phyloP scores from a whole-genome alignment of 73 alveolate species.

The Stentor roeselii region DNA sequence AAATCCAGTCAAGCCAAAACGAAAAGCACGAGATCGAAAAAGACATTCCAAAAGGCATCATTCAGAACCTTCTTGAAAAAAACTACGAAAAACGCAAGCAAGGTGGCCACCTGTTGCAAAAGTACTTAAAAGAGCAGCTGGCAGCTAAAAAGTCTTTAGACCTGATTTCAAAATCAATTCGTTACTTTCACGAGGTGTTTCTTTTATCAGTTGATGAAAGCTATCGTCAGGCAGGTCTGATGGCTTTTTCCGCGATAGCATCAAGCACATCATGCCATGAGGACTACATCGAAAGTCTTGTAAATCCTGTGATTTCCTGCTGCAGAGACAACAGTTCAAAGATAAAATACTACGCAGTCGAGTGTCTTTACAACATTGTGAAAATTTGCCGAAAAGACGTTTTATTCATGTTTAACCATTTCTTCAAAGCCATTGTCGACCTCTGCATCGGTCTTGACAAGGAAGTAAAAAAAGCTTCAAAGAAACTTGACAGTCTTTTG shows the following conservation, averaged over 20 bases:
- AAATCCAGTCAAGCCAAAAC: neutral
- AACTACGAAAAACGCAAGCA: constrained; percentile 19
- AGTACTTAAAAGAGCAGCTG: neutral
- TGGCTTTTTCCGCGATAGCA: constrained; percentile 25
- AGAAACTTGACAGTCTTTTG: constrained; percentile 14
- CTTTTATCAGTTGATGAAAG: neutral
- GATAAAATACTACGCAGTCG: constrained; percentile 4
- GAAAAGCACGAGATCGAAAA: neutral
- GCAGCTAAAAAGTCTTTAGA: neutral
- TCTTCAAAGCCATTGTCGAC: neutral
- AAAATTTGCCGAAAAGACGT: constrained; percentile 18
- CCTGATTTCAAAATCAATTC: neutral
- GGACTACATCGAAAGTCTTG: neutral
- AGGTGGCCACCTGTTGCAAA: constrained; percentile 7
- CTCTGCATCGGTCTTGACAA: neutral
- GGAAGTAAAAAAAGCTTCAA: neutral
- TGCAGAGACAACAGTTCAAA: constrained; percentile 6
- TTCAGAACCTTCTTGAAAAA: constrained; percentile 8
- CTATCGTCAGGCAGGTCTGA: constrained; percentile 15
- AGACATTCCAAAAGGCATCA: neutral
- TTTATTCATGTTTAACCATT: neutral
- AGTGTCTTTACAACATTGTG: neutral
- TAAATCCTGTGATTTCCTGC: neutral
- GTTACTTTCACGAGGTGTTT: neutral
- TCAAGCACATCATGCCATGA: neutral